Conservation (phyloP, 768 basidiomycete species). For the Termitomyces sp. region DNA sequence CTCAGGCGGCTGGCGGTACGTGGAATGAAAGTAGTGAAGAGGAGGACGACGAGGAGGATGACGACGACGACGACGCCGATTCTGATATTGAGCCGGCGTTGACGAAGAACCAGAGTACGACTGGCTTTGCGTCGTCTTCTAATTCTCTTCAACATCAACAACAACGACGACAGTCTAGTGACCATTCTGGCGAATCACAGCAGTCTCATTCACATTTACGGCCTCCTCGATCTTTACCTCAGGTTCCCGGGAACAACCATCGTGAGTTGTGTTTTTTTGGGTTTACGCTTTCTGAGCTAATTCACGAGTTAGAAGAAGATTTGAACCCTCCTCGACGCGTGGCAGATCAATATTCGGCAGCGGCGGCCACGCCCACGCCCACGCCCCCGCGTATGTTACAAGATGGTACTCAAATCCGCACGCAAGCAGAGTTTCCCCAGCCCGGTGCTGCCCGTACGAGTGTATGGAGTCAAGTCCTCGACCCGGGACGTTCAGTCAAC, state of each 20-base stretch:
- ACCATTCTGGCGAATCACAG: conserved; percentile 16
- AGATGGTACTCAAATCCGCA: conserved; percentile 47
- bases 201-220: conserved; percentile 43
- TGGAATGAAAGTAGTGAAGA: conserved; percentile 76
- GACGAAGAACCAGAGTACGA: conserved; percentile 19
- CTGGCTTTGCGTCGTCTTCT: conserved; percentile 18
- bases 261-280: conserved; percentile 30
- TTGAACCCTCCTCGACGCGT: conserved; percentile 42
- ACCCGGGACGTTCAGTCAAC: conserved; percentile 48
- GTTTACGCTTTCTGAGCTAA: conserved; percentile 4
- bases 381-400: conserved; percentile 40
- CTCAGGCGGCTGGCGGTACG: conserved; percentile 49
- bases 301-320: conserved; percentile 31
- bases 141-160: too few species aligned
- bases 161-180: conserved; percentile 18
- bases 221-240: conserved; percentile 60
- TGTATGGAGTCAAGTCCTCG: conserved; percentile 88
- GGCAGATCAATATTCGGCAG: conserved; percentile 40
- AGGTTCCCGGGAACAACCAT: conserved; percentile 45
- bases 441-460: conserved; percentile 56
- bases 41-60: conserved; percentile 70
- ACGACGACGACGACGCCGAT: conserved; percentile 67
- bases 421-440: conserved; percentile 50
- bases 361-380: conserved; percentile 37
- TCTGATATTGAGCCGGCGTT: conserved; percentile 45